Evolutionary conservation across 1,139 yeast species (phyloP).

Genomic region (Candida sanyaensis): DNA sequence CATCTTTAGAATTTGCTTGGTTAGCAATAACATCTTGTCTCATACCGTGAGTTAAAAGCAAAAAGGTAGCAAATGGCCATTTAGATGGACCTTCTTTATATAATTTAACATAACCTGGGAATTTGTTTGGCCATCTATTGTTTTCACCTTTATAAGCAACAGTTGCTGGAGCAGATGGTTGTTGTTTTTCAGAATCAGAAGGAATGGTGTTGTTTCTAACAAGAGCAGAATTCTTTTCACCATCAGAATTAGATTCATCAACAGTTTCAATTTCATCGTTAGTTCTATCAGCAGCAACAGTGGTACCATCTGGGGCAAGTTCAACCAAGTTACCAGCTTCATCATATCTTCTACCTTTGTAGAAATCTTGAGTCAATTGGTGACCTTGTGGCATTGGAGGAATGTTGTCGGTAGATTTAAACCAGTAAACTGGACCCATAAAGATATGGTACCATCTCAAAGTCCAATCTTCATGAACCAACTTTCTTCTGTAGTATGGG

Average conservation of each 20-base stretch:
- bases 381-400: conserved; percentile 70
- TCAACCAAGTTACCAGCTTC: conserved; percentile 21
- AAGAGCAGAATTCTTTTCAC: conserved; percentile 8
- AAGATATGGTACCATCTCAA: conserved; percentile 57
- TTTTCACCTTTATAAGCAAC: not conserved
- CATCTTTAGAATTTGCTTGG: conserved; percentile 41
- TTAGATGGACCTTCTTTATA: conserved; percentile 46
- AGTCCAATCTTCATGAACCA: conserved; percentile 69
- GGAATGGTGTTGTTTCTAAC: conserved; percentile 1
- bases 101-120: conserved; percentile 38
- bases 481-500: conserved; percentile 65
- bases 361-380: conserved; percentile 59
- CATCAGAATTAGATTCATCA: conserved; percentile 11
- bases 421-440: conserved; percentile 59
- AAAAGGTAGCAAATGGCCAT: conserved; percentile 56
- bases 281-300: conserved; percentile 1
- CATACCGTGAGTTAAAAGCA: conserved; percentile 59
- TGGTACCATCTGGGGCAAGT: conserved; percentile 1
- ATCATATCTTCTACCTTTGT: conserved; percentile 57
- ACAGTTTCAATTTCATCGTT: conserved; percentile 7
- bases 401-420: conserved; percentile 56
- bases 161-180: conserved; percentile 8
- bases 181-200: conserved; percentile 14
- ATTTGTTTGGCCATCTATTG: conserved; percentile 31
- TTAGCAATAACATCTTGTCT: conserved; percentile 60